Base-by-base conservation (phyloP, 2,329 filamentous ascomycete species). In the Dactylellina leptospora region DNA sequence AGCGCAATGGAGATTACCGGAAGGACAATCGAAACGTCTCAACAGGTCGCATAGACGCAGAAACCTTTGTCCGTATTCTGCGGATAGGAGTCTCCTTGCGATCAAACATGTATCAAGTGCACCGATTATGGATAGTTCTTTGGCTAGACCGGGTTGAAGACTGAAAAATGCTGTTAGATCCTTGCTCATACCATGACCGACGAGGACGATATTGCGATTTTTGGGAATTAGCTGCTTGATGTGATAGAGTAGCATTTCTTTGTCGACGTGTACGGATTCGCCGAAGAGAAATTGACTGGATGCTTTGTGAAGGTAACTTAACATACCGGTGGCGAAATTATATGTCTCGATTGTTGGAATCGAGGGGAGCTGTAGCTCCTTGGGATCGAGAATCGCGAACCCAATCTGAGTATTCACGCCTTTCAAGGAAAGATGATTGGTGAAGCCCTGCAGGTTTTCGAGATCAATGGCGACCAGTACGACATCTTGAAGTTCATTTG, bases 361-460 rank as follows among this genome's bases (percentile, higher is more conserved):
- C 16, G 20, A 22, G 20, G 23, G 11, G 6, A n/a, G 10, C 11
- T 6, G 28, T 4, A 61, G 30, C 20, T 51, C 45, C 53, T 18
- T 62, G 16, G 58, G 23, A 16, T 62, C 58, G 36, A 62, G 58
- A 33, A 53, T 33, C 11, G 58, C 58, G 23, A 62, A 53, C 13
- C 58, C 58, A 3, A 62, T 53, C 45, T 62, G 58, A 4, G 58
- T 22, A 23, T 62, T 62, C 3, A 36, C 33, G 2, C 20, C 11
- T 33, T 53, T 20, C 30, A 53, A 13, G 4, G 30, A 27, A 45
- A 33, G 13, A 6, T 10, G 1, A 18, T 44, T 23, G 18, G 23
- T 30, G 36, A 62, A 20, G 25, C 16, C n/a, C 3, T 1, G n/a
- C 11, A 11, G n/a, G 13, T 62, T 62, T 16, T 62, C 58, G n/a